Percentiles rank a stretch among this genome's conserved stretches.
Conservation (phyloP, 2,329 filamentous ascomycete species). For the Parascedosporium putredinis region DNA sequence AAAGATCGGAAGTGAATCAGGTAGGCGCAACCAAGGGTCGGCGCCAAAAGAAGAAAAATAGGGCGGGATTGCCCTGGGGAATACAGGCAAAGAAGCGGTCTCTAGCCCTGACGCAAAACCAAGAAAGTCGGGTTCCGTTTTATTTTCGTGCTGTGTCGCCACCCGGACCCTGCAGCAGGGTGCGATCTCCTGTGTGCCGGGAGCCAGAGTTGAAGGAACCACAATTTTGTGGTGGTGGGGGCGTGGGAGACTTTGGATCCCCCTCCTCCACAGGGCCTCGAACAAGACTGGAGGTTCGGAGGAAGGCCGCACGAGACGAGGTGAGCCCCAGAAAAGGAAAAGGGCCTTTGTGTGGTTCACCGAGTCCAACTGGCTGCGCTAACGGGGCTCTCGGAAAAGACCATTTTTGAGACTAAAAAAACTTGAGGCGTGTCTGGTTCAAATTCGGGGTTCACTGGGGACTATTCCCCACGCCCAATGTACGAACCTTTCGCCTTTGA, state of each 20-base stretch:
- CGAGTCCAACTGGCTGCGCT: too few species aligned
- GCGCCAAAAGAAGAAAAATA: too few species aligned
- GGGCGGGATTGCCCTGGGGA: too few species aligned
- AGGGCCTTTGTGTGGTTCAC: too few species aligned
- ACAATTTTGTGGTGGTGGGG: neutral
- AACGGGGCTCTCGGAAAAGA: neutral
- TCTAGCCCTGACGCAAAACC: neutral
- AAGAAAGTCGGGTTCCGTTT: neutral
- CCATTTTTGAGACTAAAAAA: too few species aligned
- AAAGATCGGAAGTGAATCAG: neutral
- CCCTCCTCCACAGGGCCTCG: neutral
- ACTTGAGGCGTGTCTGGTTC: too few species aligned
- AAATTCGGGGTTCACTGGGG: too few species aligned
- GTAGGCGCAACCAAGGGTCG: too few species aligned
- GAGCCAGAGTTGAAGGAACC: neutral
- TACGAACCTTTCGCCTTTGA: too few species aligned
- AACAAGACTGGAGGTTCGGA: neutral
- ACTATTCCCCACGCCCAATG: too few species aligned
- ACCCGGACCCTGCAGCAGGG: conserved; percentile 3
- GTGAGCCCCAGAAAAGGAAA: too few species aligned
- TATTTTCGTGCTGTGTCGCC: conserved; percentile 7
- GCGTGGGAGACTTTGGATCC: neutral
- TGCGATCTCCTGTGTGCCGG: neutral
- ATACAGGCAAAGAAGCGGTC: neutral
- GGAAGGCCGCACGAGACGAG: too few species aligned